Evolutionary conservation across 257 asterid species (phyloP), one percentile per base, ranked within the genome.

Genomic region (Apocynum venetum): DNA sequence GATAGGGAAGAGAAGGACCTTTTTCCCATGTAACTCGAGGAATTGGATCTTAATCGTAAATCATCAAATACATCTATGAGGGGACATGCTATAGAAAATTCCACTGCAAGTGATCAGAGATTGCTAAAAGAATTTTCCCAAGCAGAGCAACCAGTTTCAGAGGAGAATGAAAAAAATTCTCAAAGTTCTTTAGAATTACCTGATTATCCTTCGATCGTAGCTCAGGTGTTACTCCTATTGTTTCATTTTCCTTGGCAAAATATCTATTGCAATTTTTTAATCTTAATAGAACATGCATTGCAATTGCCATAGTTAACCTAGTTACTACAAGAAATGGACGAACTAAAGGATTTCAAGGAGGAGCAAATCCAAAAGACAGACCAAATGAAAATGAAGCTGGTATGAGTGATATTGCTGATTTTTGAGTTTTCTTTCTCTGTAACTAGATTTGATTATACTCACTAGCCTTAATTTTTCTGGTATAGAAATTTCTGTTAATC

Each of bases 351-450:
- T 56, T 83, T 83, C 82, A 85, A 77, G 81, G 81, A 81, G 59
- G 88, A 80, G 80, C 93, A 92, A 67, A 82, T 82, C 69, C 83
- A 51, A 74, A 89, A 76, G 89, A 74, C 80, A 25, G 83, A 64
- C 78, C 82, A 49, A 84, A 80, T 92, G 84, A 87, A 82, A 82
- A 84, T 65, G 82, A 89, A 89, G 87, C 84, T 92, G 96, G 98
- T 92, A 92, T 63, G 61, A 51, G 43, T 38, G 0, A n/a, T 6
- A 52, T 44, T 73, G 47, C 80, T 51, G 55, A 67, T 43, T 77
- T 25, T 71, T 8, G 19, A 65, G 64, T 38, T 64, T 79, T 38
- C 53, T 49, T 52, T 47, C 43, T 67, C n/a, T 64, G 19, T 35
- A n/a, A 51, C 56, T 65, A 43, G 49, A 61, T 72, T 63, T 51